Evolutionary conservation across 441 rosid species (phyloP).

Genomic region (Gossypium davidsonii): DNA sequence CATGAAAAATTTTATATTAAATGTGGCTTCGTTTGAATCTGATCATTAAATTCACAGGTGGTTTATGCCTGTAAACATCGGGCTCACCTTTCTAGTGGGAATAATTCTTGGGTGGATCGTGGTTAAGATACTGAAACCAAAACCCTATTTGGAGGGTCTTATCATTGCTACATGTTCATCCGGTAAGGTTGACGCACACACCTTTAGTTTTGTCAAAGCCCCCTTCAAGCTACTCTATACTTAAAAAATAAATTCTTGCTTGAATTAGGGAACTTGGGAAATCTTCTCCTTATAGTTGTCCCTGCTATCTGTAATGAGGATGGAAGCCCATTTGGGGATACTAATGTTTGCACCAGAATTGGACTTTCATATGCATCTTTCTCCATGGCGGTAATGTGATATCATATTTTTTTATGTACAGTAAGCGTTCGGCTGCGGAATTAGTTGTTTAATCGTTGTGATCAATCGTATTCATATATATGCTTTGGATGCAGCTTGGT

Average conservation of each 20-base stretch:
- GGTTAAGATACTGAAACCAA: slow-evolving; percentile 62
- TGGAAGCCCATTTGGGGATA: slow-evolving; percentile 63
- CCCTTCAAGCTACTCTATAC: not conserved
- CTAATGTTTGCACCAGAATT: slow-evolving; percentile 38
- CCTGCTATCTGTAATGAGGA: slow-evolving; percentile 70
- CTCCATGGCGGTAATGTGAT: slow-evolving; percentile 66
- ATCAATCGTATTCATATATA: not conserved
- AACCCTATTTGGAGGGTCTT: slow-evolving; percentile 71
- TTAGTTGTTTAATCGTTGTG: not conserved
- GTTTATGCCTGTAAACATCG: slow-evolving; percentile 88
- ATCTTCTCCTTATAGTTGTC: slow-evolving; percentile 56
- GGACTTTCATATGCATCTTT: slow-evolving; percentile 82
- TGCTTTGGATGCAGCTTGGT: slow-evolving; percentile 51
- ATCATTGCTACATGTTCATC: slow-evolving; percentile 72
- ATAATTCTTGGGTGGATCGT: slow-evolving; percentile 76
- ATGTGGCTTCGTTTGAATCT: not conserved
- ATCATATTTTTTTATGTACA: not conserved
- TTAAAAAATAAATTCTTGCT: not conserved
- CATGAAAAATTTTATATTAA: not conserved
- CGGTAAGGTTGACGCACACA: slow-evolving; percentile 30
- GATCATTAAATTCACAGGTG: slow-evolving; percentile 42
- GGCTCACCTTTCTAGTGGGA: slow-evolving; percentile 68
- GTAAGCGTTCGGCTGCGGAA: not conserved
- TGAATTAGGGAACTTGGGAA: slow-evolving; percentile 66
- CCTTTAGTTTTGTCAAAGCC: not conserved